A percentile compares a stretch with the other conserved stretches of the same genome.
Evolutionary conservation across 768 basidiomycete species (phyloP).

Genomic region (Grammothele lineata): DNA sequence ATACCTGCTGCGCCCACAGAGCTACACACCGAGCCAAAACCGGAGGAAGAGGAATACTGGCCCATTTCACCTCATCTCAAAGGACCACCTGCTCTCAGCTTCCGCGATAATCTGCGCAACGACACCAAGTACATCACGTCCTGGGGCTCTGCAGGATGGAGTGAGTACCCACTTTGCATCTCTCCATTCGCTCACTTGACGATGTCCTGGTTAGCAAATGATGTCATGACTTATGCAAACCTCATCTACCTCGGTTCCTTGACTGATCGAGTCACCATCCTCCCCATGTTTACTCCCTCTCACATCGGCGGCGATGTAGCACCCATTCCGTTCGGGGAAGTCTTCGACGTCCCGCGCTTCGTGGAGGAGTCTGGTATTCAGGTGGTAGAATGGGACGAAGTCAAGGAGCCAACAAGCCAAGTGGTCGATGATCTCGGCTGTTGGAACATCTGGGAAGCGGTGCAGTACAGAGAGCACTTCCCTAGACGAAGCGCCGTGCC

Average conservation of each 20-base stretch:
- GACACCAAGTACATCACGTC: slow-evolving; percentile 66
- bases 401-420: slow-evolving; percentile 31
- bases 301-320: slow-evolving; percentile 34
- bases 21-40: no score
- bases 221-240: slow-evolving; percentile 60
- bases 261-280: slow-evolving; percentile 36
- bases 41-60: slow-evolving; percentile 5
- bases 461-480: slow-evolving; percentile 23
- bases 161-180: slow-evolving; percentile 24
- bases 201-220: slow-evolving; percentile 48
- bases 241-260: slow-evolving; percentile 37
- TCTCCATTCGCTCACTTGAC: background rate
- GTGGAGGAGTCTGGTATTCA: slow-evolving; percentile 30
- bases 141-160: slow-evolving; percentile 79
- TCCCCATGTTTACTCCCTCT: slow-evolving; percentile 38
- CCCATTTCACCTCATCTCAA: no score
- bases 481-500: slow-evolving; percentile 26
- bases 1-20: background rate
- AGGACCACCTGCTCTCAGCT: slow-evolving; percentile 53
- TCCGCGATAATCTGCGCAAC: slow-evolving; percentile 62
- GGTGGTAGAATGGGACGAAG: slow-evolving; percentile 39
- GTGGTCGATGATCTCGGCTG: slow-evolving; percentile 36
- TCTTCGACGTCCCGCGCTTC: slow-evolving; percentile 39
- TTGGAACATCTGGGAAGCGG: slow-evolving; percentile 40
- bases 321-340: slow-evolving; percentile 33